Conservation (phyloP, 192 early-diverging fungal genomes). For the Dissophora ornata region DNA sequence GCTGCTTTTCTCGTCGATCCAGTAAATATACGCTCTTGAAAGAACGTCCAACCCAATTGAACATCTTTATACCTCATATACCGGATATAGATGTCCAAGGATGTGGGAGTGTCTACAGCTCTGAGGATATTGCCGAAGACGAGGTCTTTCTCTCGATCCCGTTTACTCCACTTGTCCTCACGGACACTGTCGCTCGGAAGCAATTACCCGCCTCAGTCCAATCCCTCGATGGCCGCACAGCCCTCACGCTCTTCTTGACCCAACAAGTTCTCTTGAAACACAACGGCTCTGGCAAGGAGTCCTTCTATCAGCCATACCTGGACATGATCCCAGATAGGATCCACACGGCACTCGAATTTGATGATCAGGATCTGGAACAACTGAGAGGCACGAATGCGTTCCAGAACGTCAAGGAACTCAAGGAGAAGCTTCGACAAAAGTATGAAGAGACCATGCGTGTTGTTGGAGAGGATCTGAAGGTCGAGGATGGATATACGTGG, state of each 20-base stretch:
- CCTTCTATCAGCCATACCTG: conserved; percentile 73
- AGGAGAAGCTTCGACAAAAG: conserved; percentile 34
- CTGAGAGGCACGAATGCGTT: conserved; percentile 67
- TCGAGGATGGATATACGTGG: conserved; percentile 37
- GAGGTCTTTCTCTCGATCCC: conserved; percentile 67
- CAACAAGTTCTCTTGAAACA: conserved; percentile 41
- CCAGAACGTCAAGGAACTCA: conserved; percentile 57
- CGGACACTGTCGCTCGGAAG: conserved; percentile 20
- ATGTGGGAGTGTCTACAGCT: conserved; percentile 63
- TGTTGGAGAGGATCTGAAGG: conserved; percentile 29
- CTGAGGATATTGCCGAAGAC: conserved; percentile 41
- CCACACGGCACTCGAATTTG: conserved; percentile 67
- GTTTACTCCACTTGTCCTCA: conserved; percentile 58
- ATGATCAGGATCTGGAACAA: conserved; percentile 56
- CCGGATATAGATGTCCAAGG: conserved; percentile 30
- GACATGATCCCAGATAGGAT: conserved; percentile 65
- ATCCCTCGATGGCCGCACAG: conserved; percentile 51
- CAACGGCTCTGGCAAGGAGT: conserved; percentile 8
- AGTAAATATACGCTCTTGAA: neutral
- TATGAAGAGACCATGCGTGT: conserved; percentile 43
- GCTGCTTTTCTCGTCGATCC: no score
- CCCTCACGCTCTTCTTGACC: conserved; percentile 64
- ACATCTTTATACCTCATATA: no score
- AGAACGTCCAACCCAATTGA: no score
- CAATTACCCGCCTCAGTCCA: conserved; percentile 15